Conservation (phyloP, 2,329 filamentous ascomycete genomes). For the Akanthomyces uredinophilus region DNA sequence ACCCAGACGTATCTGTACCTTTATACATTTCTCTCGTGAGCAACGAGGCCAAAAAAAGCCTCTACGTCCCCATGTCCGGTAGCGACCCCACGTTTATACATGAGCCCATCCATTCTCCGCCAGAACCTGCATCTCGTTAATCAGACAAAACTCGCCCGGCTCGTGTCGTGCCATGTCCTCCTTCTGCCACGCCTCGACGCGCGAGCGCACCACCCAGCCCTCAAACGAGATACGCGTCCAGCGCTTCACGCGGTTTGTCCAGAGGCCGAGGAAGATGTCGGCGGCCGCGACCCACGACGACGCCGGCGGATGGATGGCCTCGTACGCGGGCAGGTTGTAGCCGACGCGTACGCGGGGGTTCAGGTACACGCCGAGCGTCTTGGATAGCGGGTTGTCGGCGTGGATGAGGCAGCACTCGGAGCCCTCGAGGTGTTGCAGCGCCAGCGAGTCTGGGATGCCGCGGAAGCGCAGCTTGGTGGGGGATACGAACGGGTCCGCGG, state of each 20-base stretch:
- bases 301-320: slow-evolving; percentile 36
- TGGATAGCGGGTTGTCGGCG: slow-evolving; percentile 59
- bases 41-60: neutral
- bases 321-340: slow-evolving; percentile 53
- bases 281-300: slow-evolving; percentile 42
- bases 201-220: slow-evolving; percentile 30
- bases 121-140: slow-evolving; percentile 59
- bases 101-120: slow-evolving; percentile 55
- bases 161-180: slow-evolving; percentile 34
- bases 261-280: slow-evolving; percentile 49
- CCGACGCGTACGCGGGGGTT: slow-evolving; percentile 66
- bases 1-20: neutral
- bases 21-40: neutral
- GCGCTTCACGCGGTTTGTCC: slow-evolving; percentile 51
- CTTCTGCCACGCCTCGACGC: slow-evolving; percentile 35
- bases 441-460: slow-evolving; percentile 58
- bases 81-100: slow-evolving; percentile 31
- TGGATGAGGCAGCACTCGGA: slow-evolving; percentile 77
- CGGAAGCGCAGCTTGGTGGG: slow-evolving; percentile 52
- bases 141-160: slow-evolving; percentile 46
- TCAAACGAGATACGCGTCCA: slow-evolving; percentile 32
- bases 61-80: neutral
- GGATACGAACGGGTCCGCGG: slow-evolving; percentile 50
- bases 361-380: slow-evolving; percentile 53
- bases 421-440: slow-evolving; percentile 61